These are phyloP conservation scores for Bipolaris zeicola DNA, from an alignment of 2,329 filamentous ascomycete genomes.

Conservation along the genomic window DNA sequence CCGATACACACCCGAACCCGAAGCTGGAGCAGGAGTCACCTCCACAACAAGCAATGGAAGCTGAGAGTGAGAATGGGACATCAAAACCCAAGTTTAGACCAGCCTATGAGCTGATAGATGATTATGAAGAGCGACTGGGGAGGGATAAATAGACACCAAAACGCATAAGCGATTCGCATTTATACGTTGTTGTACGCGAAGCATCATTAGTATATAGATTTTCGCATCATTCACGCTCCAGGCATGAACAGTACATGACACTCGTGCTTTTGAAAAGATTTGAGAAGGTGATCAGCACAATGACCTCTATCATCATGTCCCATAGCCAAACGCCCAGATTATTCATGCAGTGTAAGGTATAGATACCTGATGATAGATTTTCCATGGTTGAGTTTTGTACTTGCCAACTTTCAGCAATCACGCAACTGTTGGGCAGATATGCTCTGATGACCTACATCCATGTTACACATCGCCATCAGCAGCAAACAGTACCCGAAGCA, in stretches of 20 bases:
- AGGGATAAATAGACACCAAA: conserved; percentile 40
- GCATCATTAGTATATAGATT: background rate
- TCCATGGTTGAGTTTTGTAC: background rate
- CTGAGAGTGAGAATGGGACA: conserved; percentile 18
- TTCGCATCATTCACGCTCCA: background rate
- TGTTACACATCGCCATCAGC: background rate
- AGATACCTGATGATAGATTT: background rate
- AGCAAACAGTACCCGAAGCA: background rate
- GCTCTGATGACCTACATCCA: background rate
- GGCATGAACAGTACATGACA: background rate
- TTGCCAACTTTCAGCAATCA: background rate
- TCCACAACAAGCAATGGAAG: conserved; percentile 22
- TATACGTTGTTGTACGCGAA: background rate
- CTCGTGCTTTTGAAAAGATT: background rate
- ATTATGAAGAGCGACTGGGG: conserved; percentile 49
- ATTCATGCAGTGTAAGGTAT: background rate
- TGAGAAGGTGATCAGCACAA: background rate
- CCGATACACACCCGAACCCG: conserved; percentile 90
- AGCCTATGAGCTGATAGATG: conserved; percentile 49
- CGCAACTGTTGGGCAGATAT: background rate
- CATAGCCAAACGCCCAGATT: background rate
- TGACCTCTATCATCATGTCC: background rate
- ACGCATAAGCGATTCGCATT: background rate
- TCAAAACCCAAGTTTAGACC: conserved; percentile 42
- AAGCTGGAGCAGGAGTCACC: conserved; percentile 49